Evolutionary conservation across 2,329 filamentous ascomycete species (phyloP).

Genomic region (Tolypocladium paradoxum): DNA sequence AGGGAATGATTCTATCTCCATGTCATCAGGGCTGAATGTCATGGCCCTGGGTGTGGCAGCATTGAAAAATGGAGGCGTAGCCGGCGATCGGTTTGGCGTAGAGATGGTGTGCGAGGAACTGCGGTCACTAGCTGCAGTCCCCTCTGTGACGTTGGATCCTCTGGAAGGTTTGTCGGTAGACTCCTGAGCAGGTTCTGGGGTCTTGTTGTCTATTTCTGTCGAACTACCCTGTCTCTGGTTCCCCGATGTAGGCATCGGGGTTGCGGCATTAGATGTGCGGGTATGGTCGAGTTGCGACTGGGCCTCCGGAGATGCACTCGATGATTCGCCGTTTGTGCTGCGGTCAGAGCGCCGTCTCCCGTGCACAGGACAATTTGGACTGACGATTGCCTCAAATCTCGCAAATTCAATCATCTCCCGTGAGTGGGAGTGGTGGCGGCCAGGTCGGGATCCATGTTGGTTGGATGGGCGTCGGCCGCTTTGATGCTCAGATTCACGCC

Average conservation of each 20-base stretch:
- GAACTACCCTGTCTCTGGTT: neutral
- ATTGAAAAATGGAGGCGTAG: slow-evolving; percentile 11
- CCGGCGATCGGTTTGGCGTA: slow-evolving; percentile 7
- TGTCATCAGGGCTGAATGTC: slow-evolving; percentile 1
- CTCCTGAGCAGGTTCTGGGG: neutral
- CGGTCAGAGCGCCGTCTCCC: slow-evolving; percentile 3
- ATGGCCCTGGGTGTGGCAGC: slow-evolving; percentile 20
- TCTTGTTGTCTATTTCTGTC: neutral
- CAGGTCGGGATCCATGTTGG: neutral
- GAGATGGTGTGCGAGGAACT: slow-evolving; percentile 3
- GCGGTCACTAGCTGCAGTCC: neutral
- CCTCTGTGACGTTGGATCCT: neutral
- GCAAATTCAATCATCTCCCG: slow-evolving; percentile 4
- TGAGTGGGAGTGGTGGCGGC: neutral
- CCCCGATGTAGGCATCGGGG: neutral
- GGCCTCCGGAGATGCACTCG: neutral
- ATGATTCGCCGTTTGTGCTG: neutral
- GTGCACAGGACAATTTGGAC: slow-evolving; percentile 9
- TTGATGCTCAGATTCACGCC: neutral
- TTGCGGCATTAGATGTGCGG: neutral
- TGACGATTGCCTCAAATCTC: slow-evolving; percentile 9
- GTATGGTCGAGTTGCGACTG: neutral
- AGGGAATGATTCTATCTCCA: neutral
- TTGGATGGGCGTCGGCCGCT: neutral
- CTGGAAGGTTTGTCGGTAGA: neutral